Conservation (phyloP, 768 basidiomycete genomes). For the Amanita exitialis region DNA sequence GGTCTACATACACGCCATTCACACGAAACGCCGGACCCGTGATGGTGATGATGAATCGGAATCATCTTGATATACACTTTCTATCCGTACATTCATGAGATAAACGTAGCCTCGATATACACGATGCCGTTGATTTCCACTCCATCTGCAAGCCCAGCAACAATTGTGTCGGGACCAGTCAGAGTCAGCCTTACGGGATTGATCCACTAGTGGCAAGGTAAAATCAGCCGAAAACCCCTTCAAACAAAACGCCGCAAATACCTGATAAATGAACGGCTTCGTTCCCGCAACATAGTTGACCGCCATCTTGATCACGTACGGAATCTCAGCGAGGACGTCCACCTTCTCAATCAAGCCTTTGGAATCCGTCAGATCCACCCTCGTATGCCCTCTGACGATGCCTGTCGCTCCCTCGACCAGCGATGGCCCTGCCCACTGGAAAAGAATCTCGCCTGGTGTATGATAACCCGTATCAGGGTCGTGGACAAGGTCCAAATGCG, state of each 20-base stretch:
- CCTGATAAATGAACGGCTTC: conserved; percentile 93
- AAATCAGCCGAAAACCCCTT: conserved; percentile 13
- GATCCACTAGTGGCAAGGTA: conserved; percentile 26
- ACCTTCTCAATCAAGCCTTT: conserved; percentile 86
- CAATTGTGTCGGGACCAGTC: conserved; percentile 30
- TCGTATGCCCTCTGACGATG: conserved; percentile 42
- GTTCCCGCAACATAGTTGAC: conserved; percentile 90
- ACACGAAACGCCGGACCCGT: not conserved
- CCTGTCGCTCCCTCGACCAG: conserved; percentile 42
- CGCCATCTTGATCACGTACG: conserved; percentile 83
- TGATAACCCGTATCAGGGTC: conserved; percentile 82
- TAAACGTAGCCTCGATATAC: conserved; percentile 91
- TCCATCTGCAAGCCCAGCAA: conserved; percentile 28
- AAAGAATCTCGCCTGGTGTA: conserved; percentile 58
- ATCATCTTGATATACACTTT: not conserved
- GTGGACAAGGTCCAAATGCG: conserved; percentile 45
- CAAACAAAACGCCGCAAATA: conserved; percentile 21
- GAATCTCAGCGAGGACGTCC: conserved; percentile 92
- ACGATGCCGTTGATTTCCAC: conserved; percentile 52
- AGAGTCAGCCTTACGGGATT: conserved; percentile 35
- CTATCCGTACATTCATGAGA: conserved; percentile 34
- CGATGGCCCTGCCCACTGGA: conserved; percentile 71
- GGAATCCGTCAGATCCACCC: conserved; percentile 41
- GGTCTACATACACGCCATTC: not conserved
- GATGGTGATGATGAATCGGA: not conserved